phyloP scores from a whole-genome alignment of 495 filamentous ascomycete genomes.

The Neurospora africana region DNA sequence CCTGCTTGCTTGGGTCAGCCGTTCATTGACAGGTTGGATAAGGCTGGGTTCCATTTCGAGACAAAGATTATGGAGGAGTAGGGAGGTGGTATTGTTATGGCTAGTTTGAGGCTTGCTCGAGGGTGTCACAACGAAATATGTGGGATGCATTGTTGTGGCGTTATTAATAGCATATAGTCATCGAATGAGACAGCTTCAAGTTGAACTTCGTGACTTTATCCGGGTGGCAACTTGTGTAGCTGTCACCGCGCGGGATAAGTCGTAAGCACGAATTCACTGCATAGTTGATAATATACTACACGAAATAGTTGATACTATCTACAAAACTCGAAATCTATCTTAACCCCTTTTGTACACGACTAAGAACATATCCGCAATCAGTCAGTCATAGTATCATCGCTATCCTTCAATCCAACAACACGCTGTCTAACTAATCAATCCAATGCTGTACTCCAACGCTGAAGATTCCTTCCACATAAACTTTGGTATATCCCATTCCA shows the following conservation, averaged over 20 bases:
- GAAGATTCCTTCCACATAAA: neutral
- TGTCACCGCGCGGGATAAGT: neutral
- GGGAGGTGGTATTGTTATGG: neutral
- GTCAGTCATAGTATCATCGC: neutral
- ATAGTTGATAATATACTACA: neutral
- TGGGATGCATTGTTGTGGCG: neutral
- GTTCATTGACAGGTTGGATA: constrained; percentile 59
- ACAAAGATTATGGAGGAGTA: constrained; percentile 27
- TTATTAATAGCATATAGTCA: neutral
- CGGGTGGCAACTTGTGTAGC: neutral
- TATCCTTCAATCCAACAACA: neutral
- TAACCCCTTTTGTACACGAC: neutral
- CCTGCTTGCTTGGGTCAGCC: constrained; percentile 72
- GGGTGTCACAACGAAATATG: neutral
- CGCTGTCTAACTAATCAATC: neutral
- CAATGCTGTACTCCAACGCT: neutral
- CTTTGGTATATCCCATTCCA: neutral
- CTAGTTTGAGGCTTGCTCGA: neutral
- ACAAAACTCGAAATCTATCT: neutral
- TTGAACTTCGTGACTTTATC: neutral
- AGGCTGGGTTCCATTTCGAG: constrained; percentile 55
- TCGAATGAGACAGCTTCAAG: neutral
- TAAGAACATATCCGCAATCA: neutral
- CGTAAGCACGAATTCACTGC: neutral
- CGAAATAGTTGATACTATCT: neutral